phyloP scores from a whole-genome alignment of 257 asterid species.

The Phtheirospermum japonicum region DNA sequence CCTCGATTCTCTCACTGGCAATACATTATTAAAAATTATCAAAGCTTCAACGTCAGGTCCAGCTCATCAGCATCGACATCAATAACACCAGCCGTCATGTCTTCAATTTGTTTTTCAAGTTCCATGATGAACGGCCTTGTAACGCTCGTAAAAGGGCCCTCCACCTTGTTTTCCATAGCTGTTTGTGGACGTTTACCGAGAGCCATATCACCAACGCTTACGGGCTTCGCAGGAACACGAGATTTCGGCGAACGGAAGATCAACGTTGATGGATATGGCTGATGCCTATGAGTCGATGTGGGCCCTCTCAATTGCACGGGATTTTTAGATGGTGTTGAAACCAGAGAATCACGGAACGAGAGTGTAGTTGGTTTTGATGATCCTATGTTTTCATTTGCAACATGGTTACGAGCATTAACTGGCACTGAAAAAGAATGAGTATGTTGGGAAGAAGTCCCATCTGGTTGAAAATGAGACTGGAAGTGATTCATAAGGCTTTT shows the following conservation, averaged over 20 bases:
- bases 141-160: background rate
- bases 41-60: constrained; percentile 11
- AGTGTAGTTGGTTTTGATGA: background rate
- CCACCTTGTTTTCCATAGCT: background rate
- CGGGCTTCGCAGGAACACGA: background rate
- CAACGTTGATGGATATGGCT: background rate
- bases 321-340: background rate
- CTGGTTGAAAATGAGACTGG: constrained; percentile 23
- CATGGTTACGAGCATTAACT: background rate
- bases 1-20: background rate
- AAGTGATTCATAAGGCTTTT: constrained; percentile 28
- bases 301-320: background rate
- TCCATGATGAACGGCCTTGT: background rate
- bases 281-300: background rate
- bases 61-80: background rate
- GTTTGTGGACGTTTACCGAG: background rate
- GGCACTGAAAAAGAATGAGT: background rate
- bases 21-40: background rate
- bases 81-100: constrained; percentile 28
- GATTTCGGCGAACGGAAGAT: background rate
- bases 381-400: constrained; percentile 3
- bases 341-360: background rate
- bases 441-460: constrained; percentile 1
- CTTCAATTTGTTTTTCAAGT: background rate
- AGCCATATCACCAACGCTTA: background rate